Evolutionary conservation across 495 filamentous ascomycete species (phyloP).

Genomic region (Aspergillus panamensis): DNA sequence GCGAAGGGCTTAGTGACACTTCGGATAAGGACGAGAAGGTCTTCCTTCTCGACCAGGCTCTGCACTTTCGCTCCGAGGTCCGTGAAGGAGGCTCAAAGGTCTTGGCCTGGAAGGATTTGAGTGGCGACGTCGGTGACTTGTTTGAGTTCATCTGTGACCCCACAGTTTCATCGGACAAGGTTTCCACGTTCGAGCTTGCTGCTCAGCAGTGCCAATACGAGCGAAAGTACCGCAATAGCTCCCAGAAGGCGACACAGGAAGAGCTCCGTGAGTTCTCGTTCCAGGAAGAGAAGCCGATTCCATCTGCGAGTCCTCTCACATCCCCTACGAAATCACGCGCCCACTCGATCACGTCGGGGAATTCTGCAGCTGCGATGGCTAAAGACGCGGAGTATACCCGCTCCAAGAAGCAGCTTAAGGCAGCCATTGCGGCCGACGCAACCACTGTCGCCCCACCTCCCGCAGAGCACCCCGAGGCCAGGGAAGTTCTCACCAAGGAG

Average conservation of each 20-base stretch:
- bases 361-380: slow-evolving; percentile 42
- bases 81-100: slow-evolving; percentile 75
- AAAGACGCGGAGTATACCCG: slow-evolving; percentile 47
- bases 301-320: slow-evolving; percentile 71
- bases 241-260: slow-evolving; percentile 73
- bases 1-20: slow-evolving; percentile 65
- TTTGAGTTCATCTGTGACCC: slow-evolving; percentile 95
- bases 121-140: slow-evolving; percentile 87
- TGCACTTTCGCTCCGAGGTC: slow-evolving; percentile 82
- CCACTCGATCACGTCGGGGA: slow-evolving; percentile 29
- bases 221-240: slow-evolving; percentile 77
- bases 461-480: slow-evolving; percentile 60
- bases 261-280: slow-evolving; percentile 82
- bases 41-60: slow-evolving; percentile 85
- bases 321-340: slow-evolving; percentile 54
- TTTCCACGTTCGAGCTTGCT: slow-evolving; percentile 75
- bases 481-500: slow-evolving; percentile 72
- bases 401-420: slow-evolving; percentile 38
- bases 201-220: slow-evolving; percentile 96
- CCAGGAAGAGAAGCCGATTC: slow-evolving; percentile 72
- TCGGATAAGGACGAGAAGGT: slow-evolving; percentile 92
- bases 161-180: slow-evolving; percentile 62
- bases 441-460: slow-evolving; percentile 51
- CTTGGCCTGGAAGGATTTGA: slow-evolving; percentile 91
- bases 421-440: slow-evolving; percentile 29